A percentile compares a stretch with the other conserved stretches of the same genome.
Conservation (phyloP, 495 filamentous ascomycete species). For the Podospora appendiculata region DNA sequence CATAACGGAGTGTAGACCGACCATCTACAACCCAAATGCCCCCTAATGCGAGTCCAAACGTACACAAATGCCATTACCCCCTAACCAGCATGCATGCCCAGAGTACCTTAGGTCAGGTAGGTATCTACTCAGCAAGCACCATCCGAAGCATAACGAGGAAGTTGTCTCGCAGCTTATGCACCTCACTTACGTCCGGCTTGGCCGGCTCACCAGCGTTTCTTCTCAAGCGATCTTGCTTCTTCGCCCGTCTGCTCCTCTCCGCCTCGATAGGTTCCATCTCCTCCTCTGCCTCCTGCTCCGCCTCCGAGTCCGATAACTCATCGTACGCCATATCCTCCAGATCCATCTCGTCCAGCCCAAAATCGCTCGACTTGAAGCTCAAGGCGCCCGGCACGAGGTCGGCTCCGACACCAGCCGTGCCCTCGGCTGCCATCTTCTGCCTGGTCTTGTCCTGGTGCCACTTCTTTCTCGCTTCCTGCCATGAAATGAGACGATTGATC, state of each 20-base stretch:
- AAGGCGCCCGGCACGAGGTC: slow-evolving; percentile 33
- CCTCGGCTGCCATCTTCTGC: slow-evolving; percentile 96
- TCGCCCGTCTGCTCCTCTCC: slow-evolving; percentile 67
- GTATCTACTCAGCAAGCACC: slow-evolving; percentile 59
- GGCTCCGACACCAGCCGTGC: slow-evolving; percentile 34
- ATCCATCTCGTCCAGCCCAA: slow-evolving; percentile 83
- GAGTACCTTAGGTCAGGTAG: neutral
- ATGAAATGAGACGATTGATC: slow-evolving; percentile 76
- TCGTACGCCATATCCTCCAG: slow-evolving; percentile 74
- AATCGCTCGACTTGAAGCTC: slow-evolving; percentile 68
- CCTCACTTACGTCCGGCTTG: slow-evolving; percentile 75
- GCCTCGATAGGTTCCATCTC: slow-evolving; percentile 77
- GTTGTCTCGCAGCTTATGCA: slow-evolving; percentile 65
- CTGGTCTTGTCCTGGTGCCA: slow-evolving; percentile 97
- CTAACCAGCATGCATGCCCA: neutral
- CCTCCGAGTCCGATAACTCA: slow-evolving; percentile 61
- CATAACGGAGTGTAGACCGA: too few relatives aligned
- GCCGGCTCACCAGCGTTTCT: slow-evolving; percentile 80
- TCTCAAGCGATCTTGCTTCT: slow-evolving; percentile 69
- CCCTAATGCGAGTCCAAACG: too few relatives aligned
- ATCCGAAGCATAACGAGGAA: slow-evolving; percentile 80
- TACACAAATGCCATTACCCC: neutral
- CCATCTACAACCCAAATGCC: too few relatives aligned
- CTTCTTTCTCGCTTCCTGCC: slow-evolving; percentile 90
- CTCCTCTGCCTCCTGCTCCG: slow-evolving; percentile 68